phyloP scores from a whole-genome alignment of 257 asterid genomes.

The Nicotiana tomentosiformis region DNA sequence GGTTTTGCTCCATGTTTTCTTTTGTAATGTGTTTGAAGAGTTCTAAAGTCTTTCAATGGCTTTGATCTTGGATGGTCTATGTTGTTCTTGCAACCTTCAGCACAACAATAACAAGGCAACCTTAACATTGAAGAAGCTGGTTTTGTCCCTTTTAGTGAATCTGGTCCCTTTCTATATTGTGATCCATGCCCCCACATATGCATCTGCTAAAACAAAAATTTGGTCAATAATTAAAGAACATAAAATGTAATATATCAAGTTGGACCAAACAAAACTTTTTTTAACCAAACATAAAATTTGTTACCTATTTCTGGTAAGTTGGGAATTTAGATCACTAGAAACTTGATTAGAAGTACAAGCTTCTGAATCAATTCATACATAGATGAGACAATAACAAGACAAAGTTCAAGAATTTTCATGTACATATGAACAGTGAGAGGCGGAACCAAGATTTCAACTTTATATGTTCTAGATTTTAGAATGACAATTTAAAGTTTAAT shows the following conservation, averaged over 20 bases:
- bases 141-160: slow-evolving; percentile 71
- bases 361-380: not conserved
- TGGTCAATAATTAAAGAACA: not conserved
- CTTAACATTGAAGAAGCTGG: slow-evolving; percentile 57
- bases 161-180: slow-evolving; percentile 83
- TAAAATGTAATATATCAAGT: not conserved
- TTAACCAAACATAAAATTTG: not conserved
- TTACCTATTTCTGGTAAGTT: not conserved
- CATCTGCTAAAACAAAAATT: slow-evolving; percentile 34
- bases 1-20: slow-evolving; percentile 80
- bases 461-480: too few species aligned
- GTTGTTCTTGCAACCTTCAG: slow-evolving; percentile 93
- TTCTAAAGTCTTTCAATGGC: slow-evolving; percentile 83
- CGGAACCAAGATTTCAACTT: too few species aligned
- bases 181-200: slow-evolving; percentile 98
- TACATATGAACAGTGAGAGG: not conserved
- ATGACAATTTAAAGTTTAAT: too few species aligned
- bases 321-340: not conserved
- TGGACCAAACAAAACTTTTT: not conserved
- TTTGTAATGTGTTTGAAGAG: slow-evolving; percentile 88
- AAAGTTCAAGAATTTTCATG: not conserved
- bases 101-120: slow-evolving; percentile 84
- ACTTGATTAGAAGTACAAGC: not conserved
- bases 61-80: slow-evolving; percentile 65
- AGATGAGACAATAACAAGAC: slow-evolving; percentile 5